These are phyloP conservation scores for Sordariomycetes sp. DNA, from an alignment of 2,329 filamentous ascomycete genomes.

Conservation along the genomic window DNA sequence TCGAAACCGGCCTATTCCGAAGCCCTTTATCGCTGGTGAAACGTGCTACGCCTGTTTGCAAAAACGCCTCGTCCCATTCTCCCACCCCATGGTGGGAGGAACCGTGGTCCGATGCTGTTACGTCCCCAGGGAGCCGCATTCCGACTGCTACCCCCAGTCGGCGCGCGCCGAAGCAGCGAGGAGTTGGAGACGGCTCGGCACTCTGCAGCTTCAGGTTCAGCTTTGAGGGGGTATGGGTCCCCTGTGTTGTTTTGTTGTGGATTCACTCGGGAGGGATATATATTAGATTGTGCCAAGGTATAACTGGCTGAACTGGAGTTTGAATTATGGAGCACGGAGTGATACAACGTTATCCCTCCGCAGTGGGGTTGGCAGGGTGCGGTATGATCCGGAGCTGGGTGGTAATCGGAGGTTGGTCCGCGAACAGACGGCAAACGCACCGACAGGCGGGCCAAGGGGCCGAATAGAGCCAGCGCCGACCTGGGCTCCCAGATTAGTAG, in stretches of 20 bases:
- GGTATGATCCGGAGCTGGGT: no score
- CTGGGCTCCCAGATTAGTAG: not conserved
- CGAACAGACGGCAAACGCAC: not conserved
- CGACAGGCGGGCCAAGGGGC: not conserved
- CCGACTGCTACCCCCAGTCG: not conserved
- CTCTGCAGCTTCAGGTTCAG: not conserved
- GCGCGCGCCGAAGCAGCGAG: not conserved
- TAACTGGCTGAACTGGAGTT: no score
- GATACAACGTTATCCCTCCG: no score
- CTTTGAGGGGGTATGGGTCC: not conserved
- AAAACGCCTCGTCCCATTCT: no score
- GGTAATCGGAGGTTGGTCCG: not conserved
- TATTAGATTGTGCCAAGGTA: not conserved
- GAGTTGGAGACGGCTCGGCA: not conserved
- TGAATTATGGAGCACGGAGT: no score
- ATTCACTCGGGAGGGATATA: not conserved
- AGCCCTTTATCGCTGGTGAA: no score
- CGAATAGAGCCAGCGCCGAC: not conserved
- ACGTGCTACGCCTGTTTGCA: no score
- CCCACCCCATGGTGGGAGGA: not conserved
- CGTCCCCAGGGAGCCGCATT: not conserved
- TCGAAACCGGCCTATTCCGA: no score
- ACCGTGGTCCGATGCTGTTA: not conserved
- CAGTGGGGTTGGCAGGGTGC: no score
- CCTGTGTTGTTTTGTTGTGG: not conserved